Conservation (phyloP, 1,284 basidiomycete species). For the Fomitopsis pinicola region DNA sequence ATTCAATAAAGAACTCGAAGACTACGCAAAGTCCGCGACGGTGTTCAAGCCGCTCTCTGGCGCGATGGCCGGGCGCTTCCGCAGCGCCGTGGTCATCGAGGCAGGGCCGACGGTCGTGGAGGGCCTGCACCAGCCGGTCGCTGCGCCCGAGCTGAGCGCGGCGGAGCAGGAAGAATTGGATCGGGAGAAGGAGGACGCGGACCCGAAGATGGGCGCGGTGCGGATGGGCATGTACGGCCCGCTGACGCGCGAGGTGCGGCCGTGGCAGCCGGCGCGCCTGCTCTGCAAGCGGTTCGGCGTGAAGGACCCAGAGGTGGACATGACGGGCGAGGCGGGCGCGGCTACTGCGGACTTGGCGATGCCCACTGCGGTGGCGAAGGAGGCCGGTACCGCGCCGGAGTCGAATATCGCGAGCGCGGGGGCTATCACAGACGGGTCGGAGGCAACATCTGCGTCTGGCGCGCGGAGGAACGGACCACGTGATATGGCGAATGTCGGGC, state of each 20-base stretch:
- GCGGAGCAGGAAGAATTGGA: slow-evolving; percentile 21
- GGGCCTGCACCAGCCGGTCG: slow-evolving; percentile 68
- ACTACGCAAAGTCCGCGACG: slow-evolving; percentile 83
- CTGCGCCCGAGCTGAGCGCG: slow-evolving; percentile 28
- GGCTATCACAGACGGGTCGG: slow-evolving; percentile 20
- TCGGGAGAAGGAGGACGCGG: slow-evolving; percentile 49
- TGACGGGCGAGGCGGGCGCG: slow-evolving; percentile 13
- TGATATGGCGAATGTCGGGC: slow-evolving; percentile 74
- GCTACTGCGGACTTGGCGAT: slow-evolving; percentile 14
- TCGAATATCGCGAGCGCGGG: slow-evolving; percentile 14
- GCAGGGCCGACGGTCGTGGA: slow-evolving; percentile 62
- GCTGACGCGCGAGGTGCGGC: slow-evolving; percentile 69
- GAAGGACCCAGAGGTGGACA: slow-evolving; percentile 64
- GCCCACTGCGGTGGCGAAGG: slow-evolving; percentile 15
- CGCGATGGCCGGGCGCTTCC: slow-evolving; percentile 92
- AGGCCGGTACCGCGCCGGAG: slow-evolving; percentile 12
- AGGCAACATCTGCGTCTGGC: slow-evolving; percentile 6
- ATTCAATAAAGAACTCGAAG: slow-evolving; percentile 79
- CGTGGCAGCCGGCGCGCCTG: slow-evolving; percentile 79
- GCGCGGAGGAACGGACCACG: slow-evolving; percentile 32
- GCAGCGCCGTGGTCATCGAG: slow-evolving; percentile 66
- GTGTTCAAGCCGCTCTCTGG: slow-evolving; percentile 92
- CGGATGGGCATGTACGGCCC: slow-evolving; percentile 84
- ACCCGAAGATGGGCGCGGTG: slow-evolving; percentile 79
- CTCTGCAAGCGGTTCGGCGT: slow-evolving; percentile 96